Base-by-base conservation (phyloP, 148 eudicot genomes). In the Persicaria tinctoria region DNA sequence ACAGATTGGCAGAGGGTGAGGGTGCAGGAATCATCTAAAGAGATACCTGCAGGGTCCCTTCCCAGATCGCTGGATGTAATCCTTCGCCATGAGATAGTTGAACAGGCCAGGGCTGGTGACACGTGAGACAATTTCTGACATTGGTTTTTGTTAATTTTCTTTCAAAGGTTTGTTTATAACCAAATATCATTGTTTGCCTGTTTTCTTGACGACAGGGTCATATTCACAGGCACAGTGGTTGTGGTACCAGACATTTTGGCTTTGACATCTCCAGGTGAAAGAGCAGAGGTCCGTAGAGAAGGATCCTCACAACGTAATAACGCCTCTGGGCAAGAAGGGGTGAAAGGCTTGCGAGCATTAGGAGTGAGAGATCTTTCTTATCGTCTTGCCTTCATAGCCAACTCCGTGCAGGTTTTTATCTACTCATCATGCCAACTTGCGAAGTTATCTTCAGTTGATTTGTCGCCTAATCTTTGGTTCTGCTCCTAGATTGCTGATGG, bases 1-100 rank as follows among this genome's bases (percentile, higher is more conserved):
- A 87, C 99, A 38, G 99, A 95, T 85, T 95, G 99, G 99, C 99
- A 95, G 79, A 87, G 99, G 80, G 99, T 92, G 64, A 86, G 97
- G 48, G 85, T 92, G 91, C 99, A 95, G 87, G 99, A 95, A 80
- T 86, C 92, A 53, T 95, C 99, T 0, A 90, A 95, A 77, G 99
- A 95, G 79, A 95, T 92, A 81, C 99, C 99, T 1, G 92, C 99
- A 3, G 99, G 99, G 66, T 95, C 99, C 8, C 87, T 95, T 47
- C 99, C 99, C 55, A 86, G 99, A 83, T 90, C 99, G 41, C 83
- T 95, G 73, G 99, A 95, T 82, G 86, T 95, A 55, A 90, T 95
- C 79, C 86, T 95, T 45, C 92, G 97, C 17, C 99, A 95, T 81
- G 99, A 95, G 77, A 92, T 92, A 77, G 99, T 95, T 59, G 99